Evolutionary conservation across 306 rosid species (phyloP).

Genomic region (Corylus heterophylla): DNA sequence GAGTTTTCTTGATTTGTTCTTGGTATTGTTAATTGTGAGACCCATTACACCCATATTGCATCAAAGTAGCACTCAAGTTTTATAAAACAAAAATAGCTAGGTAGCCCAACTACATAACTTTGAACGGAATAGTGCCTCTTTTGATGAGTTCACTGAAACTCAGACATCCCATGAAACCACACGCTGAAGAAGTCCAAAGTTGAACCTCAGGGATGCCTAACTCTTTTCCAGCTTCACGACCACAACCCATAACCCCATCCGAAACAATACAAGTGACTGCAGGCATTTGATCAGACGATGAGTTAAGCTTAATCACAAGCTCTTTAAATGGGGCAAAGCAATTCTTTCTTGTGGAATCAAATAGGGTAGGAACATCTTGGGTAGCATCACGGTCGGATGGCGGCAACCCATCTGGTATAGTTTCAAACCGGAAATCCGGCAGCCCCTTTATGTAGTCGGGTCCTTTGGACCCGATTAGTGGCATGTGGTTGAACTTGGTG

Average conservation of each 20-base stretch:
- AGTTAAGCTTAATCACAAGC: slow-evolving; percentile 22
- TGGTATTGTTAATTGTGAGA: too few relatives aligned
- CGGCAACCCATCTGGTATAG: slow-evolving; percentile 33
- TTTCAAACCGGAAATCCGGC: slow-evolving; percentile 24
- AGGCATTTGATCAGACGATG: slow-evolving; percentile 21
- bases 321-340: slow-evolving; percentile 29
- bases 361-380: slow-evolving; percentile 21
- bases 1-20: too few relatives aligned
- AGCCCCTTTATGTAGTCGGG: background rate
- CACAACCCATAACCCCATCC: slow-evolving; percentile 39
- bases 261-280: slow-evolving; percentile 32
- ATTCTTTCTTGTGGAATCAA: slow-evolving; percentile 29
- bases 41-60: too few relatives aligned
- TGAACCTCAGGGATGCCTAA: slow-evolving; percentile 38
- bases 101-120: background rate
- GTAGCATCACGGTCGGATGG: slow-evolving; percentile 13
- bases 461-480: slow-evolving; percentile 17
- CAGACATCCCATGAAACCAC: slow-evolving; percentile 40
- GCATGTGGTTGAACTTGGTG: background rate
- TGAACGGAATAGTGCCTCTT: slow-evolving; percentile 38
- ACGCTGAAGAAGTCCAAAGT: slow-evolving; percentile 46
- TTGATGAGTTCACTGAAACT: slow-evolving; percentile 24
- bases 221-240: slow-evolving; percentile 27
- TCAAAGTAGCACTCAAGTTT: too few relatives aligned
- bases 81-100: background rate